Base-by-base conservation (phyloP, 306 rosid genomes). In the Corylus avellana region DNA sequence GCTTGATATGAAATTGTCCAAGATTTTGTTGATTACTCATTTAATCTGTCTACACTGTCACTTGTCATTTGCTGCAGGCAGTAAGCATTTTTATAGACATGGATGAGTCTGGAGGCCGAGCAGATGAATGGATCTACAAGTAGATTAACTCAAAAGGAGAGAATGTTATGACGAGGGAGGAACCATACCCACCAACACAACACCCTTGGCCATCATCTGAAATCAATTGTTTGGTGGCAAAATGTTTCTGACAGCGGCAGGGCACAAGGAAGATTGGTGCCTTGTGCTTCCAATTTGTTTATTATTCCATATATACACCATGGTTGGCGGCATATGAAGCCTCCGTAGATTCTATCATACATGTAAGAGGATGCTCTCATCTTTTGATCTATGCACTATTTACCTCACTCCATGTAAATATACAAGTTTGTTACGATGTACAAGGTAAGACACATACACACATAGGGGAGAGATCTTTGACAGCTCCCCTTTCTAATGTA, bases 71-170 rank as follows among this genome's bases (percentile, higher is more conserved):
- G 56, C 50, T 82, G 89, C 90, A 94, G 98, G 98, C 98, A 7
- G 98, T 95, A 46, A 95, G 98, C 91, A 93, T 95, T 74, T 95
- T 95, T 68, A 95, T 95, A 37, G 98, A 95, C 71, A 92, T 95
- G 96, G 98, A 95, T 69, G 94, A 89, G 72, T 91, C 98, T 1
- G 99, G 96, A 32, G 98, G 94, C 25, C 97, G 97, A 5, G 81
- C 99, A 25, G 90, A 90, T 35, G 98, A 95, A 84, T 95, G 97
- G 98, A 95, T 93, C 75, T 90, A 91, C 91, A 95, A 93, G 88
- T 95, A 87, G 84, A 76, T 77, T 79, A 61, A 78, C 62, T 29
- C 58, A 57, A 67, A 37, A 1, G 8, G 46, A 42, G 46, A 42
- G 46, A 42, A 5, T 42, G 46, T 46, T 27, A 44, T 56, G 70